These are phyloP conservation scores for Solanum hybrid DNA, from an alignment of 305 asterid species.

Conservation along the genomic window DNA sequence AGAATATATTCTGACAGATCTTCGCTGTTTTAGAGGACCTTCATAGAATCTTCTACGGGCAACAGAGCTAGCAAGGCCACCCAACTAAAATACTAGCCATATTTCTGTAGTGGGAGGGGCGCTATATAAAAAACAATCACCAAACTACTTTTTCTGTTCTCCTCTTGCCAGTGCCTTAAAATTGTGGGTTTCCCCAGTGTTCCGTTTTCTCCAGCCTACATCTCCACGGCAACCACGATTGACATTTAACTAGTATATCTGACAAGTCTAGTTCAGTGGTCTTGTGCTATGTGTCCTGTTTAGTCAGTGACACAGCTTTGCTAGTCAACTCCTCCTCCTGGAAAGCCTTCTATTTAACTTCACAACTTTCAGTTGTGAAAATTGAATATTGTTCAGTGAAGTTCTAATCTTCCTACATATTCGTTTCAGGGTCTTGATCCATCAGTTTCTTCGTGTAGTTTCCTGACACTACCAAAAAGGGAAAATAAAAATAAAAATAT, in stretches of 20 bases:
- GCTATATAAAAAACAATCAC: not conserved
- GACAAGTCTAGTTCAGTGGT: not conserved
- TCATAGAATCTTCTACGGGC: not conserved
- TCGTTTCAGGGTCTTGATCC: not conserved
- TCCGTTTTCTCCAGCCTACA: not conserved
- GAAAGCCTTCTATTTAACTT: not conserved
- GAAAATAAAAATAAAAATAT: not conserved
- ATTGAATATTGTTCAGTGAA: not conserved
- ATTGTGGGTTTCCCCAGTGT: not conserved
- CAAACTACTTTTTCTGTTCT: not conserved
- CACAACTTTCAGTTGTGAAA: not conserved
- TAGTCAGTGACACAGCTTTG: not conserved
- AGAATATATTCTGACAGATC: not conserved
- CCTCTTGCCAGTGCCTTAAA: not conserved
- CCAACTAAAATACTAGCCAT: not conserved
- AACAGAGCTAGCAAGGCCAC: not conserved
- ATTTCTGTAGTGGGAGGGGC: not conserved
- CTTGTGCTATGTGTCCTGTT: not conserved
- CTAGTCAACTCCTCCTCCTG: not conserved
- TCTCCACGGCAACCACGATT: not conserved
- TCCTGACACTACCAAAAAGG: not conserved
- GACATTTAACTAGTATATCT: not conserved
- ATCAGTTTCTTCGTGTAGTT: not conserved
- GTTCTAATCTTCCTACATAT: not conserved
- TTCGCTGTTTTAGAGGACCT: not conserved